Conservation (phyloP, 2,329 filamentous ascomycete genomes). For the Paecilomyces sp. region DNA sequence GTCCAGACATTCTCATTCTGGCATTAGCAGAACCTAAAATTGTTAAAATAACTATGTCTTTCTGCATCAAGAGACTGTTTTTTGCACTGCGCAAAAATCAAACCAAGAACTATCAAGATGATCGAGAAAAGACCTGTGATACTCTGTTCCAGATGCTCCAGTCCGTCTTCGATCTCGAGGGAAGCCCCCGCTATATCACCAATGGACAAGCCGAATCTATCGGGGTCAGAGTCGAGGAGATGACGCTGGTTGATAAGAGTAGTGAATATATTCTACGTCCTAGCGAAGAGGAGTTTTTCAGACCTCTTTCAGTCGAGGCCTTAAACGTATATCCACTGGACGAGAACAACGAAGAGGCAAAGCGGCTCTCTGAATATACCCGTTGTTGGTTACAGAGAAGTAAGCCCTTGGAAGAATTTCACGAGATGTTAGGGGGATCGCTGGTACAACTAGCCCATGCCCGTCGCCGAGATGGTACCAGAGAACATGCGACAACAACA, state of each 20-base stretch:
- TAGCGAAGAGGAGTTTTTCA: not conserved
- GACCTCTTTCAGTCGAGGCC: not conserved
- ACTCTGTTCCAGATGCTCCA: no score
- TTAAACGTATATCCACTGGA: not conserved
- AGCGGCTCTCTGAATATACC: not conserved
- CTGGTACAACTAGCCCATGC: not conserved
- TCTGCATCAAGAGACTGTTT: not conserved
- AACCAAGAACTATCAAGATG: not conserved
- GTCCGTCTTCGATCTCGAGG: no score
- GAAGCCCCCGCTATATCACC: no score
- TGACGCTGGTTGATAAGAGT: no score
- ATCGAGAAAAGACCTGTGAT: no score
- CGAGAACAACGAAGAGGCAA: not conserved
- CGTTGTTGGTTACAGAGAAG: not conserved
- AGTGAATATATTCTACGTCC: not conserved
- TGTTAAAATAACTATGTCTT: not conserved
- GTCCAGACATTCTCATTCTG: no score
- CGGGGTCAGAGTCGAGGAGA: no score
- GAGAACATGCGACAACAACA: not conserved
- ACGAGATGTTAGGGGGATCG: not conserved
- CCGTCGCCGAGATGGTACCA: not conserved
- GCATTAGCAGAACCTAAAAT: not conserved
- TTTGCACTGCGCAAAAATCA: not conserved
- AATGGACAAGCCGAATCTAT: no score
- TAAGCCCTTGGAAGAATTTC: not conserved